Conservation (phyloP, 176 grass and related monocot species). For the Carex scoparia region DNA sequence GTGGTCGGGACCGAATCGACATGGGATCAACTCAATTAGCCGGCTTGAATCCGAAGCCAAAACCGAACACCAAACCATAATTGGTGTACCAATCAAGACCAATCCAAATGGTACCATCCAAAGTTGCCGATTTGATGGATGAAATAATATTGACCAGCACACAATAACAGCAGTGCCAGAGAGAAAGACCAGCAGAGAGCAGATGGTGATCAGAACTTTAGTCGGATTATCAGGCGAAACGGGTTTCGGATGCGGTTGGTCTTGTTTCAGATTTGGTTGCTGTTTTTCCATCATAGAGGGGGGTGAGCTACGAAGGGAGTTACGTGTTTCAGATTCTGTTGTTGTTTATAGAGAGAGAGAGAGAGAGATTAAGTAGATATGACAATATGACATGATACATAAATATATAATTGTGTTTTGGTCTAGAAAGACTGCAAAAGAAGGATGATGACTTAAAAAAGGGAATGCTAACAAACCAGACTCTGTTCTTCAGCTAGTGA, state of each 20-base stretch:
- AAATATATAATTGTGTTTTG: background rate
- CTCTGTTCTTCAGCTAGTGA: background rate
- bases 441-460: background rate
- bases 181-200: conserved; percentile 21
- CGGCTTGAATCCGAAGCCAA: conserved; percentile 27
- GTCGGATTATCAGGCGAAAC: background rate
- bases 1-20: background rate
- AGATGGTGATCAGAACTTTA: background rate
- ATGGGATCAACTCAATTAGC: background rate
- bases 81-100: conserved; percentile 55
- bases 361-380: background rate
- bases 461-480: background rate
- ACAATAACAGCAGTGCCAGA: conserved; percentile 38
- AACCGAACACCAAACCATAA: conserved; percentile 48
- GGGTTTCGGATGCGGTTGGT: background rate
- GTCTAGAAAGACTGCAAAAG: conserved; percentile 23
- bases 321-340: background rate
- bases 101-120: conserved; percentile 90
- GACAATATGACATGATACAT: background rate
- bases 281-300: background rate
- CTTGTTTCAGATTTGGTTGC: background rate
- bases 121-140: conserved; percentile 48
- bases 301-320: background rate
- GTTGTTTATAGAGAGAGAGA: background rate
- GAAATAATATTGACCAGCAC: conserved; percentile 62